phyloP scores from a whole-genome alignment of 2,329 filamentous ascomycete species.

The Alternaria triticimaculans region DNA sequence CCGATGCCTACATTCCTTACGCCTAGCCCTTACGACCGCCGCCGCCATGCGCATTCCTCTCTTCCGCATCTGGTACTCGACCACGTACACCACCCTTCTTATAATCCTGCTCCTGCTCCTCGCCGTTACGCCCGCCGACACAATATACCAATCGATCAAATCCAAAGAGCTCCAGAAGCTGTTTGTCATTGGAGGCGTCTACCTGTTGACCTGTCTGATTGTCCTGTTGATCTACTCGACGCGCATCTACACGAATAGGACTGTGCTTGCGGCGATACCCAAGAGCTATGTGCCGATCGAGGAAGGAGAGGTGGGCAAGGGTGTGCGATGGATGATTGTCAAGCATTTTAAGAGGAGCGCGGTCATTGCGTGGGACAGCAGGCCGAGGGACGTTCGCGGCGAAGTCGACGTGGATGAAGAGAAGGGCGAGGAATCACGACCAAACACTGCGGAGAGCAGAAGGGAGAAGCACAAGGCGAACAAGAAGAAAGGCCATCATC shows the following conservation, averaged over 20 bases:
- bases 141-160: conserved; percentile 75
- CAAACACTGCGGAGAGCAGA: conserved; percentile 30
- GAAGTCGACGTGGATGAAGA: conserved; percentile 45
- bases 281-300: conserved; percentile 86
- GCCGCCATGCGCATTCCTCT: conserved; percentile 59
- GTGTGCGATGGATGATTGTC: conserved; percentile 77
- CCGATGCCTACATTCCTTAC: conserved; percentile 27
- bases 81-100: conserved; percentile 77
- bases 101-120: conserved; percentile 75
- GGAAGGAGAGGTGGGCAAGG: conserved; percentile 78
- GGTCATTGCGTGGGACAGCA: conserved; percentile 77
- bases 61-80: conserved; percentile 82
- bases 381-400: conserved; percentile 66
- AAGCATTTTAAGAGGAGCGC: conserved; percentile 78
- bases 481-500: conserved; percentile 31
- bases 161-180: conserved; percentile 77
- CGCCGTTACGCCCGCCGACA: conserved; percentile 79
- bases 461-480: conserved; percentile 42
- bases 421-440: conserved; percentile 20
- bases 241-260: conserved; percentile 86
- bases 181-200: conserved; percentile 78
- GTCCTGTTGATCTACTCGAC: conserved; percentile 79
- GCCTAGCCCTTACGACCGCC: conserved; percentile 1
- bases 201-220: conserved; percentile 73
- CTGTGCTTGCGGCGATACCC: conserved; percentile 80